A percentile compares a stretch with the other conserved stretches of the same genome.
These are phyloP conservation scores for Colletotrichum sp. DNA, from an alignment of 2,329 filamentous ascomycete species.

Conservation along the genomic window DNA sequence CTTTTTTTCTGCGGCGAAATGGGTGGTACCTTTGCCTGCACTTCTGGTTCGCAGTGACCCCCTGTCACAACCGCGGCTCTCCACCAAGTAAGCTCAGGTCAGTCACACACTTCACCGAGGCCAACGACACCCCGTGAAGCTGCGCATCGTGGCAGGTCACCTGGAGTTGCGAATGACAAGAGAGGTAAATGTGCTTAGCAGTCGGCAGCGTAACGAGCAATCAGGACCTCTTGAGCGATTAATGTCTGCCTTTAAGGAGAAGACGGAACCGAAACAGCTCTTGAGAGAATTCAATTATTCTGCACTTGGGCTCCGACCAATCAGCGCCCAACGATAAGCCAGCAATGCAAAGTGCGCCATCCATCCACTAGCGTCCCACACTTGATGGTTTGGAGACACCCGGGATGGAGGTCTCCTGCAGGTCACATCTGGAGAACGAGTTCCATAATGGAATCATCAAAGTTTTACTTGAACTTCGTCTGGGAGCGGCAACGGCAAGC, in stretches of 20 bases:
- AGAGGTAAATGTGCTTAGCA: conserved; percentile 15
- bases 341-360: conserved; percentile 20
- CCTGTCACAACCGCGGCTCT: conserved; percentile 18
- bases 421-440: conserved; percentile 20
- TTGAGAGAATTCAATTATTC: conserved; percentile 36
- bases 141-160: conserved; percentile 6
- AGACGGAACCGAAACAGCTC: conserved; percentile 9
- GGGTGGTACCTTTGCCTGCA: conserved; percentile 13
- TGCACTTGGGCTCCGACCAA: conserved; percentile 30
- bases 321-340: conserved; percentile 33
- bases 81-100: conserved; percentile 20
- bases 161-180: conserved; percentile 15
- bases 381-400: conserved; percentile 17
- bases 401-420: conserved; percentile 19
- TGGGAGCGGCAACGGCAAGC: conserved; percentile 15
- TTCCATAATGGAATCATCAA: conserved; percentile 24
- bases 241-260: conserved; percentile 18
- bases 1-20: background rate
- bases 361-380: conserved; percentile 19
- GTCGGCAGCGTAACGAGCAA: background rate
- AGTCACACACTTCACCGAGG: conserved; percentile 17
- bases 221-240: conserved; percentile 17
- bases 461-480: conserved; percentile 18
- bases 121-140: conserved; percentile 17
- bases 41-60: conserved; percentile 13